phyloP scores from a whole-genome alignment of 768 basidiomycete genomes.

The Mycena maculata region DNA sequence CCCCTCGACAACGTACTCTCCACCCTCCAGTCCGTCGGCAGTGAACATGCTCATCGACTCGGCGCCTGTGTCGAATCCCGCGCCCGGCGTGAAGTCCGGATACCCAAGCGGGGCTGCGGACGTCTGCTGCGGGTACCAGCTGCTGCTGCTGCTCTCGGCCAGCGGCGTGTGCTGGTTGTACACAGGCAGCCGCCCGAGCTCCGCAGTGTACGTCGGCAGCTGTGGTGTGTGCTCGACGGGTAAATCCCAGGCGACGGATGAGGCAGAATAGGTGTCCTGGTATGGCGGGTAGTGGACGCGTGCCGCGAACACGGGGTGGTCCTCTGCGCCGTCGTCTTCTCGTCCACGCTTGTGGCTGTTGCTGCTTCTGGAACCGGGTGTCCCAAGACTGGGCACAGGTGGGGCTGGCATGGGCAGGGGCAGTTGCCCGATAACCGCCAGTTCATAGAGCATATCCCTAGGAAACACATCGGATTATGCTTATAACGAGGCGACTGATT shows the following conservation, averaged over 20 bases:
- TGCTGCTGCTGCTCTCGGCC: background rate
- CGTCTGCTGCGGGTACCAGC: conserved; percentile 1
- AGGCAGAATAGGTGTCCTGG: background rate
- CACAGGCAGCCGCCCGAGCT: conserved; percentile 9
- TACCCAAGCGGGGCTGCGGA: conserved; percentile 1
- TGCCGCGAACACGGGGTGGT: background rate
- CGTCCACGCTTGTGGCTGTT: background rate
- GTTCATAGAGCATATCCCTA: conserved; percentile 32
- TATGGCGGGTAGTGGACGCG: background rate
- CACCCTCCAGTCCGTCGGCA: background rate
- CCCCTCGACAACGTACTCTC: background rate
- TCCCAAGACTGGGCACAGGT: background rate
- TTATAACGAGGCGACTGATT: background rate
- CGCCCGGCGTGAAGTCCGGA: background rate
- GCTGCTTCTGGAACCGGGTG: background rate
- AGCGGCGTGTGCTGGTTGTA: background rate
- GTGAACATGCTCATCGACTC: background rate
- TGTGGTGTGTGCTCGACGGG: background rate
- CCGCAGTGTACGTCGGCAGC: conserved; percentile 16
- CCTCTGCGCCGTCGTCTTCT: background rate
- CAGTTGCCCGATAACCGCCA: conserved; percentile 30
- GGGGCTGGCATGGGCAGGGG: background rate
- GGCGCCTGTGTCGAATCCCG: background rate
- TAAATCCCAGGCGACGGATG: background rate
- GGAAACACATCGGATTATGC: background rate